Percentiles rank a stretch among this genome's conserved stretches.
Evolutionary conservation across 495 filamentous ascomycete species (phyloP).

Genomic region (Daldinia childiae): DNA sequence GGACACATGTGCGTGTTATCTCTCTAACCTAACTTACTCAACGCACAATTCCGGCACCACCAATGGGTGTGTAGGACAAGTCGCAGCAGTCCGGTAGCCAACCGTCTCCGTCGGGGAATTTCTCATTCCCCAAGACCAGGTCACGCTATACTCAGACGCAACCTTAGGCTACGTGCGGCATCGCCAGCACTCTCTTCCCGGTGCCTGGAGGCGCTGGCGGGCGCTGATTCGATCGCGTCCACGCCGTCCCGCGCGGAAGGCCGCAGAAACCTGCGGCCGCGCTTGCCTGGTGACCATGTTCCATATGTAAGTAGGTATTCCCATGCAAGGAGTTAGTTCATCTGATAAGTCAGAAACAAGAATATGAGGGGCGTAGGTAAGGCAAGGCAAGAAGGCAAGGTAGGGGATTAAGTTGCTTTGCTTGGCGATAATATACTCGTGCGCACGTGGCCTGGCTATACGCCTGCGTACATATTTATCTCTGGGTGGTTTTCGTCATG

Average conservation of each 20-base stretch:
- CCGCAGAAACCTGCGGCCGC: background rate
- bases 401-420: background rate
- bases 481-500: background rate
- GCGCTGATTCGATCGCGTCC: background rate
- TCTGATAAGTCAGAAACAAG: background rate
- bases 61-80: slow-evolving; percentile 9
- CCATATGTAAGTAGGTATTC: background rate
- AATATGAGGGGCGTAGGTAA: background rate
- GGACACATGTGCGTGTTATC: background rate
- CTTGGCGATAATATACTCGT: slow-evolving; percentile 8
- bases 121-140: background rate
- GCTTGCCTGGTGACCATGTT: background rate
- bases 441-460: background rate
- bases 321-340: slow-evolving; percentile 1
- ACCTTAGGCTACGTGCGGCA: slow-evolving; percentile 4
- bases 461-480: background rate
- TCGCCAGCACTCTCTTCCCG: background rate
- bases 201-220: background rate
- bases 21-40: slow-evolving; percentile 1
- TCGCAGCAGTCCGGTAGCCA: background rate
- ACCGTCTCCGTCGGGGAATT: slow-evolving; percentile 7
- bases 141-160: background rate
- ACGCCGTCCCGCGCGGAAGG: background rate
- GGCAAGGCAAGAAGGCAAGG: background rate
- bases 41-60: background rate